Evolutionary conservation across 352 stramenopile genomes (phyloP), one percentile per base, ranked within the genome.

Genomic region (Globisporangium camurandrum): DNA sequence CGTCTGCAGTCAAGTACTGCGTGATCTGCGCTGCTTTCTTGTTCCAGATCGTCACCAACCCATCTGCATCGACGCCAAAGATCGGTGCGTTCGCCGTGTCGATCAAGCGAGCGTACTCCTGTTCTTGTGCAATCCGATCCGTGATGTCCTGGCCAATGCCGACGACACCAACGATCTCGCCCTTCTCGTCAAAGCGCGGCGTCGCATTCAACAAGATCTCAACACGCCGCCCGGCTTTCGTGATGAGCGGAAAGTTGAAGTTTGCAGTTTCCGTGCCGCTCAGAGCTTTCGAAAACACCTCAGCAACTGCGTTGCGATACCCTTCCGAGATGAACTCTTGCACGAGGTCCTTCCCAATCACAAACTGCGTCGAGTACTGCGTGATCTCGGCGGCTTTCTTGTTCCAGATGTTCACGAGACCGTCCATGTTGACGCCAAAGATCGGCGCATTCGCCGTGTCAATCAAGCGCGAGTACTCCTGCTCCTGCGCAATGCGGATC

Each of bases 391-490:
- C 79, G 9, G 86, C 85, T 56, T 96, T 97, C 41, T 95, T 80
- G 59, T 98, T 96, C 84, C 84, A 96, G 54, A 95, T 94, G 46
- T 92, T 93, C 8, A 96, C 84, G 19, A 61, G 58, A 4, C 84
- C 81, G 33, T 94, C 65, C 26, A 64, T 59, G 49, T 96, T 83
- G 16, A 96, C 81, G 30, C 86, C 88, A 44, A 97, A 95, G 41
- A 96, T 96, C 19, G 87, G 84, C 0, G 85, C 81, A 44, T 97
- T 96, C 0, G 88, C 86, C 4, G 79, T 95, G 42, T 97, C 88
- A 52, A 97, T 94, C 19, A 96, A 48, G 4, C 84, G 68, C 1
- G 66, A 67, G 51, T 95, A 93, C 36, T 96, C 90, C 37, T 95
- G 87, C 28, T 97, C 81, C 46, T 97, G 78, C 0, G 89, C 84